phyloP scores from a whole-genome alignment of 2,329 filamentous ascomycete species.

The Botryotinia narcissicola region DNA sequence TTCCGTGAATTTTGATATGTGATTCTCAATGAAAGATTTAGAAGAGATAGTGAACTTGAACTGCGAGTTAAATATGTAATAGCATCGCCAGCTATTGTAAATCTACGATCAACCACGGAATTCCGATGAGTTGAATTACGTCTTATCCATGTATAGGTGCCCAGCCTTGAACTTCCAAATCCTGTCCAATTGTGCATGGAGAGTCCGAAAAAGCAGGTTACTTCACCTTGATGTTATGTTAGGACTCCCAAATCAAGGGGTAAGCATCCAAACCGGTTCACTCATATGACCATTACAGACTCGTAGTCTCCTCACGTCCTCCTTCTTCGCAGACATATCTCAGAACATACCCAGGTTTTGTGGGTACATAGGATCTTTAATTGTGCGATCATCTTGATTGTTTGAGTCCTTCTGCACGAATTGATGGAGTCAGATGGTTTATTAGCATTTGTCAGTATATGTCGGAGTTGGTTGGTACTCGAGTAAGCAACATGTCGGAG shows the following conservation, averaged over 20 bases:
- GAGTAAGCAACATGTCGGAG: neutral
- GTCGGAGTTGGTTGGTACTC: neutral
- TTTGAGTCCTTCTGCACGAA: neutral
- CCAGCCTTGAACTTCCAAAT: neutral
- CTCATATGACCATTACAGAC: neutral
- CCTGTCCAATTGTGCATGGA: neutral
- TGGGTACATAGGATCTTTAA: neutral
- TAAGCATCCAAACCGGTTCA: neutral
- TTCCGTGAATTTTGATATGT: neutral
- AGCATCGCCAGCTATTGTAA: neutral
- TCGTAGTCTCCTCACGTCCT: neutral
- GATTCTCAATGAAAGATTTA: too few relatives aligned
- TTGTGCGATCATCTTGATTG: neutral
- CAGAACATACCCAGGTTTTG: neutral
- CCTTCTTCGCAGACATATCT: neutral
- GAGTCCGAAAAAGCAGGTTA: neutral
- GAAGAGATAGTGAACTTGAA: neutral
- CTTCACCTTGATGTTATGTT: neutral
- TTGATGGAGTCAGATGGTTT: neutral
- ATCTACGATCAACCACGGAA: neutral
- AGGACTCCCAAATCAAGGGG: neutral
- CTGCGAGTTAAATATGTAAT: neutral
- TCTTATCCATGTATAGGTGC: neutral
- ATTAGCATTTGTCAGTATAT: neutral
- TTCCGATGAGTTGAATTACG: neutral